Conservation (phyloP, 2,329 filamentous ascomycete genomes). For the Neocatenulostroma microsporum region DNA sequence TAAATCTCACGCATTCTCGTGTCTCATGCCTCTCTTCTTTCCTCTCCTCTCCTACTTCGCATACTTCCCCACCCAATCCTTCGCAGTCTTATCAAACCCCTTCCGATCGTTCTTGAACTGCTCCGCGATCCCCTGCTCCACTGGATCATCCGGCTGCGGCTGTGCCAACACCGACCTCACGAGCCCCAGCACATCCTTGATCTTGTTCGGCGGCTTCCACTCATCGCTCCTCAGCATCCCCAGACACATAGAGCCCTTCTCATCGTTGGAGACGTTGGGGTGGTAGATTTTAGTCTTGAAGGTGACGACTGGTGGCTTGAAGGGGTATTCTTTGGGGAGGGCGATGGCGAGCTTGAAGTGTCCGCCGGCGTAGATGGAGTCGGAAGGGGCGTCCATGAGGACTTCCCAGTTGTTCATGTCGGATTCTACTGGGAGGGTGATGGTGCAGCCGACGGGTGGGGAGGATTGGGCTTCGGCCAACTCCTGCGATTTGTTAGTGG, state of each 20-base stretch:
- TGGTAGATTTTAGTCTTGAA: slow-evolving; percentile 93
- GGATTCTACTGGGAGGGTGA: slow-evolving; percentile 52
- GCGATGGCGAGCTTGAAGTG: slow-evolving; percentile 64
- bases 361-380: slow-evolving; percentile 46
- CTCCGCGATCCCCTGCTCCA: slow-evolving; percentile 79
- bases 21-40: not conserved
- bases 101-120: slow-evolving; percentile 63
- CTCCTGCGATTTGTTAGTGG: slow-evolving; percentile 42
- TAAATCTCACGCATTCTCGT: no score
- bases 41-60: slow-evolving; percentile 39
- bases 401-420: slow-evolving; percentile 64
- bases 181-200: slow-evolving; percentile 68
- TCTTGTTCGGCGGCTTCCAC: slow-evolving; percentile 83
- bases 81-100: slow-evolving; percentile 67
- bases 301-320: slow-evolving; percentile 72
- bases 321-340: slow-evolving; percentile 76
- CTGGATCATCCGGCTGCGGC: slow-evolving; percentile 81
- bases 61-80: slow-evolving; percentile 65
- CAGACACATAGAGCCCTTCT: slow-evolving; percentile 76
- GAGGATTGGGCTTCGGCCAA: slow-evolving; percentile 49
- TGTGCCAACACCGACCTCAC: slow-evolving; percentile 66
- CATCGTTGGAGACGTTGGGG: slow-evolving; percentile 86
- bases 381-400: slow-evolving; percentile 55
- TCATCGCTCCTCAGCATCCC: slow-evolving; percentile 73
- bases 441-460: slow-evolving; percentile 50